phyloP scores from a whole-genome alignment of 2,329 filamentous ascomycete genomes.

The Ilyonectria destructans region DNA sequence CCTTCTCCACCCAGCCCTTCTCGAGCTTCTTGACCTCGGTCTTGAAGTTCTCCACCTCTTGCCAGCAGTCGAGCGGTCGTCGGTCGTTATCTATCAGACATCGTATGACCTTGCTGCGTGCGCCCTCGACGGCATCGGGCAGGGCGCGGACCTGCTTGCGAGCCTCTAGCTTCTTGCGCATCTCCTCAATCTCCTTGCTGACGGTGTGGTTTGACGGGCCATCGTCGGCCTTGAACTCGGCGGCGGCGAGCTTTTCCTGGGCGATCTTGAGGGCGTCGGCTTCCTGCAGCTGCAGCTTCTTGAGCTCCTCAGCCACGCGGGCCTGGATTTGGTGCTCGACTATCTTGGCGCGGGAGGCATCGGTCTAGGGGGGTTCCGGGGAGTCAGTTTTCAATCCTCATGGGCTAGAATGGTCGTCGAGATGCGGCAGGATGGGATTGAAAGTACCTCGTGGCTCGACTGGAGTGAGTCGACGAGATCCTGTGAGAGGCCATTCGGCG shows the following conservation, averaged over 20 bases:
- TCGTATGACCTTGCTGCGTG: slow-evolving; percentile 82
- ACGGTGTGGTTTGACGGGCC: slow-evolving; percentile 64
- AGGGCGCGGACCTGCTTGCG: slow-evolving; percentile 78
- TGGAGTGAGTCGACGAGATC: slow-evolving; percentile 88
- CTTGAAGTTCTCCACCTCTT: slow-evolving; percentile 93
- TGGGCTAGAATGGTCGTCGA: neutral
- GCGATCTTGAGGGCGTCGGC: slow-evolving; percentile 78
- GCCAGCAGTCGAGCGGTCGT: slow-evolving; percentile 93
- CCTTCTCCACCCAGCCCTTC: slow-evolving; percentile 88
- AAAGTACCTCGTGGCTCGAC: slow-evolving; percentile 84
- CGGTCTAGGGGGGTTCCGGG: slow-evolving; percentile 75
- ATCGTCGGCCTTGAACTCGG: slow-evolving; percentile 53
- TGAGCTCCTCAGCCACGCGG: slow-evolving; percentile 89
- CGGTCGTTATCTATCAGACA: slow-evolving; percentile 90
- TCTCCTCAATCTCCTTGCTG: slow-evolving; percentile 72
- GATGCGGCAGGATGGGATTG: neutral
- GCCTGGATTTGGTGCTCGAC: slow-evolving; percentile 91
- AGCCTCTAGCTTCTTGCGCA: slow-evolving; percentile 73
- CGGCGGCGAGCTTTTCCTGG: slow-evolving; percentile 74
- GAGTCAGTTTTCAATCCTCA: slow-evolving; percentile 31
- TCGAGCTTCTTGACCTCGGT: slow-evolving; percentile 89
- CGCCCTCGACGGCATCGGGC: slow-evolving; percentile 81
- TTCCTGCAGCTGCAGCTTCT: slow-evolving; percentile 82
- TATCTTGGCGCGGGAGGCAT: slow-evolving; percentile 86
- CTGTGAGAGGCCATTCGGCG: slow-evolving; percentile 77